Evolutionary conservation across 768 basidiomycete genomes (phyloP), one percentile per base, ranked within the genome.

Genomic region (Panus rudis): DNA sequence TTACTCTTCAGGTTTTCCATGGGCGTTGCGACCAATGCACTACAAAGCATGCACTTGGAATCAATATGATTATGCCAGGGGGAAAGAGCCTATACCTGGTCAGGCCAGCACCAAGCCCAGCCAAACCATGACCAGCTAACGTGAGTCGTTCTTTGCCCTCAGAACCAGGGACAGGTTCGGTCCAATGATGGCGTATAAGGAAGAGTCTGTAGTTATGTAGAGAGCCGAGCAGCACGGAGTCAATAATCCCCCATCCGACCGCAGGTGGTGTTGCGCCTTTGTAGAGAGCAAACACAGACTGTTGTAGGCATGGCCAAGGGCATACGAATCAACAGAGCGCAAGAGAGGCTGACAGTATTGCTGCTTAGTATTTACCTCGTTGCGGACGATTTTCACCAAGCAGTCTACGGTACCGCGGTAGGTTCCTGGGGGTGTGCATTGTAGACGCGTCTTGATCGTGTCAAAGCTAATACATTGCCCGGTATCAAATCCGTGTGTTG

Each of bases 201-300:
- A 78, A 74, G 4, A 85, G 65, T 6, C 84, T 76, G 58, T 84
- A 87, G 54, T 83, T 82, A 58, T 85, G 81, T 25, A 84, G 61
- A 13, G 79, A 81, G 22, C 82, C 83, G 45, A 82, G 67, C 16
- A 84, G 69, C 21, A 85, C 65, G 16, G 82, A 80, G 55, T 87
- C 84, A 43, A 81, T 80, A 32, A 78, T 73, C 13, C 80, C 76
- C 84, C 82, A 84, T 11, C 81, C 82, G 3, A 84, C 67, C 13
- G 80, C 79, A 5, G 82, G 84, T 16, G 82, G 80, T 3, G 81
- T 80, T 8, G 78, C 81, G 6, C 83, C 82, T 62, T 83, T 85
- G 68, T 85, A 87, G 25, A 87, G 64, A 3, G 81, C 82, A 39
- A 78, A 58, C 14, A 77, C 51, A 20, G 79, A 79, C 76, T 83